Percentiles rank a stretch among this genome's conserved stretches.
Conservation (phyloP, 1,139 yeast genomes). For the Nakaseomyces kungkrabaensis region DNA sequence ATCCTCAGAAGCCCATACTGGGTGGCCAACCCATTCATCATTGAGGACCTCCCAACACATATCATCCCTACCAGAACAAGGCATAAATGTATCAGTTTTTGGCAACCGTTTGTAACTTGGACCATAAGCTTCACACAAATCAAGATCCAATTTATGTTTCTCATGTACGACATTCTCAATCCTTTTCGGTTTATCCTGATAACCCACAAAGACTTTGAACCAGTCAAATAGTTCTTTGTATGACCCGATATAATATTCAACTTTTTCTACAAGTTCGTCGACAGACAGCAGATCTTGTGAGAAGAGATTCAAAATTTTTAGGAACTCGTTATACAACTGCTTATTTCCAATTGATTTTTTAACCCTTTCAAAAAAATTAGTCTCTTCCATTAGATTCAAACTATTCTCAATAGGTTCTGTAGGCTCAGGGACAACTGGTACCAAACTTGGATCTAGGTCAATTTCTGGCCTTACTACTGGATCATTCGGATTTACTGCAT, state of each 20-base stretch:
- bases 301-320: slow-evolving; percentile 74
- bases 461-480: slow-evolving; percentile 43
- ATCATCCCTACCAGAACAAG: slow-evolving; percentile 96
- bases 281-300: slow-evolving; percentile 87
- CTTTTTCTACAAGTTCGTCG: slow-evolving; percentile 70
- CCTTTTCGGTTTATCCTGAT: slow-evolving; percentile 61
- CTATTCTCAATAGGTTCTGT: slow-evolving; percentile 57
- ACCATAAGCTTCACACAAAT: slow-evolving; percentile 77
- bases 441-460: slow-evolving; percentile 54
- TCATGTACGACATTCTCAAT: slow-evolving; percentile 84
- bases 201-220: slow-evolving; percentile 90
- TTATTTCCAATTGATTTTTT: slow-evolving; percentile 85
- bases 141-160: slow-evolving; percentile 81
- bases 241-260: slow-evolving; percentile 74
- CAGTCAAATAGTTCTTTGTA: slow-evolving; percentile 74
- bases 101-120: slow-evolving; percentile 92
- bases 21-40: slow-evolving; percentile 99
- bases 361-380: slow-evolving; percentile 82
- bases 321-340: slow-evolving; percentile 82
- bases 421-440: slow-evolving; percentile 84
- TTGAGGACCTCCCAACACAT: slow-evolving; percentile 98
- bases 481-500: slow-evolving; percentile 30
- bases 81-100: slow-evolving; percentile 91
- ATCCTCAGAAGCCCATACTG: slow-evolving; percentile 99
- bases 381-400: slow-evolving; percentile 68